A percentile compares a stretch with the other conserved stretches of the same genome.
These are phyloP conservation scores for Phytophthora macrochlamydospora DNA, from an alignment of 352 stramenopile species.

Conservation along the genomic window DNA sequence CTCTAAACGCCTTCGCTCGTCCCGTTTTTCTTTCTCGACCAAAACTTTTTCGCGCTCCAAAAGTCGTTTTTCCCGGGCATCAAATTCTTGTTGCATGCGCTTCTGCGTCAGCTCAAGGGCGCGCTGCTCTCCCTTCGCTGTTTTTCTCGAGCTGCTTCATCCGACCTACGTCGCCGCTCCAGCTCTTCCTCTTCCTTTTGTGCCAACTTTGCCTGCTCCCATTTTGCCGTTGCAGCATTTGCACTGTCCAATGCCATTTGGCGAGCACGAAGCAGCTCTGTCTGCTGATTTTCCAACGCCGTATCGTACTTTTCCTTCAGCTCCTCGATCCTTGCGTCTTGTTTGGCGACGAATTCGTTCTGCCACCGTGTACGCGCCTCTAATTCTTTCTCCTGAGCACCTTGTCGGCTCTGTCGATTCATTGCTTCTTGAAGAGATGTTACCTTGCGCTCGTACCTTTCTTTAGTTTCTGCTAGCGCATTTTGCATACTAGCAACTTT, in stretches of 20 bases:
- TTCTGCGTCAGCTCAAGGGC: slow-evolving; percentile 36
- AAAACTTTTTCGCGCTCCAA: slow-evolving; percentile 52
- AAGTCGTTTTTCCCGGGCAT: slow-evolving; percentile 59
- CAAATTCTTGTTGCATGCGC: slow-evolving; percentile 54
- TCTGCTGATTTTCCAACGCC: slow-evolving; percentile 61
- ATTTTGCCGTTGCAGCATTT: slow-evolving; percentile 47
- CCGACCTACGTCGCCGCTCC: slow-evolving; percentile 30
- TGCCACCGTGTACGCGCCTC: slow-evolving; percentile 70
- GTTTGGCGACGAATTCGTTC: slow-evolving; percentile 68
- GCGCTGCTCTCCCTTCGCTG: slow-evolving; percentile 48
- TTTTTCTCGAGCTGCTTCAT: slow-evolving; percentile 39
- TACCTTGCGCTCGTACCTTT: slow-evolving; percentile 61
- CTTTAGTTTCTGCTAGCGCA: slow-evolving; percentile 34
- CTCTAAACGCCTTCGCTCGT: slow-evolving; percentile 29
- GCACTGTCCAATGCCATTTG: slow-evolving; percentile 58
- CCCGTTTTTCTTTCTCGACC: slow-evolving; percentile 47
- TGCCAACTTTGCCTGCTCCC: slow-evolving; percentile 48
- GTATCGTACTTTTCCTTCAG: slow-evolving; percentile 77
- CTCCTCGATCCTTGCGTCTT: slow-evolving; percentile 71
- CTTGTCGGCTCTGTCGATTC: slow-evolving; percentile 56
- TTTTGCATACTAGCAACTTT: slow-evolving; percentile 35
- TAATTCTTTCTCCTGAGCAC: slow-evolving; percentile 56
- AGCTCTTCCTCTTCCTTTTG: slow-evolving; percentile 51
- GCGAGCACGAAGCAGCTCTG: slow-evolving; percentile 52
- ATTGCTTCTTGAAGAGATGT: slow-evolving; percentile 48